Evolutionary conservation across 257 asterid genomes (phyloP), one percentile per base, ranked within the genome.

Genomic region (Cinchona pubescens): DNA sequence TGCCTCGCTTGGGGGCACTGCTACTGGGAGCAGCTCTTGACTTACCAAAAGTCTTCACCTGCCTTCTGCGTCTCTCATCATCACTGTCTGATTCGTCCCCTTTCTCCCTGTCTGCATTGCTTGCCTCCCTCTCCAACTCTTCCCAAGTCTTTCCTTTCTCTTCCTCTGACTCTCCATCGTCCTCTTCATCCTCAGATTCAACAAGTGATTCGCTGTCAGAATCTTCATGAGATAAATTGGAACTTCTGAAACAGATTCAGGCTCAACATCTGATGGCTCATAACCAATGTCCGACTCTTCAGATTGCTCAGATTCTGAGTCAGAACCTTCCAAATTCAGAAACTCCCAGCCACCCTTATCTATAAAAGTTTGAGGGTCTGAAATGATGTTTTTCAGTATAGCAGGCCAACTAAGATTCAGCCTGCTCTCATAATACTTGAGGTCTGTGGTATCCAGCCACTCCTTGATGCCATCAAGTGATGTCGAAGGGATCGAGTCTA

Each of bases 341-440:
- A 89, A 91, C 46, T 91, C 97, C 97, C 97, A 91, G 4, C 97
- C 97, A 42, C 96, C 96, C 37, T 85, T 82, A n/a, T 88, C 90
- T 19, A 91, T 76, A 69, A 91, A 91, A 76, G 83, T 75, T 76
- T 89, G 85, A 3, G 97, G 97, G 70, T 89, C 97, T 12, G 85
- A 92, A 11, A 73, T 84, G 51, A 91, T 89, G 25, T 86, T 85
- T 48, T 89, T 91, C 32, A 91, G 79, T 30, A 89, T 91, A 3
- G 85, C 90, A 4, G 89, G 84, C 97, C 97, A 91, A 79, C 87
- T 89, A 62, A 91, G 87, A 83, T 91, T 91, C 82, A 91, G 83
- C 88, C 93, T 85, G 66, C 96, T 91, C 88, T 91, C 97, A 29
- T 91, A 91, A 64, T 89, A 91, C 87, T 89, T 91, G 37, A 90